Evolutionary conservation across 768 basidiomycete genomes (phyloP), one percentile per base, ranked within the genome.

Genomic region (Naganishia randhawae): DNA sequence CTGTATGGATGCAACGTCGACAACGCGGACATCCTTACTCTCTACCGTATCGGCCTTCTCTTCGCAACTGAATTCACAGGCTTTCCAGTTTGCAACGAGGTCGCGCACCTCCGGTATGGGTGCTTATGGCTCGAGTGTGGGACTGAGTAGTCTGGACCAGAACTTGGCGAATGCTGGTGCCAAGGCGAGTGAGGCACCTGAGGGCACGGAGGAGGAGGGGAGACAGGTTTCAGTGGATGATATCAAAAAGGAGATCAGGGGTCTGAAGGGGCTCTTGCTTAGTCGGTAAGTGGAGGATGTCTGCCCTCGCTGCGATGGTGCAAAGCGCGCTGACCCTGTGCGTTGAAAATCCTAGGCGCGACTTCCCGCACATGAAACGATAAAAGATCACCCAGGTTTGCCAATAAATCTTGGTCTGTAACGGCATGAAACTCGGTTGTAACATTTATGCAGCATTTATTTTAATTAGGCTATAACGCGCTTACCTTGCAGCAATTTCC

Each of bases 191-290:
- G 45, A 31, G 11, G 52, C 3, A 50, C 33, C 16, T 66, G 65
- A 19, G 27, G 53, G 9, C 32, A 48, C 9, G 63, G 55, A 65
- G 14, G 71, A 62, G 37, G 74, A 75, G 41, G 73, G 73, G 71
- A 75, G 77, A 66, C 69, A 65, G 22, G 73, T 76, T 14, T 54
- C 50, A 14, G 53, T 55, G 19, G 66, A 67, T 19, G 54, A 55
- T 31, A 45, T 67, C 29, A 71, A 76, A 66, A 78, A 75, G 63
- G 78, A 79, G 65, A 69, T 79, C 17, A 72, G 78, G 50, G 75
- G 71, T n/a, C 71, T 79, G 33, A 78, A 79, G 65, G 78, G 78
- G 22, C 45, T 79, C 39, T 69, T 79, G 50, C 65, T 79, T 55
- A 75, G 72, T 50, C 69, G 78, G 69, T 74, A 72, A 57, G 71